Percentiles rank a stretch among this genome's conserved stretches.
phyloP scores from a whole-genome alignment of 1,139 yeast genomes.

The Barnettozyma hawaiiensis region DNA sequence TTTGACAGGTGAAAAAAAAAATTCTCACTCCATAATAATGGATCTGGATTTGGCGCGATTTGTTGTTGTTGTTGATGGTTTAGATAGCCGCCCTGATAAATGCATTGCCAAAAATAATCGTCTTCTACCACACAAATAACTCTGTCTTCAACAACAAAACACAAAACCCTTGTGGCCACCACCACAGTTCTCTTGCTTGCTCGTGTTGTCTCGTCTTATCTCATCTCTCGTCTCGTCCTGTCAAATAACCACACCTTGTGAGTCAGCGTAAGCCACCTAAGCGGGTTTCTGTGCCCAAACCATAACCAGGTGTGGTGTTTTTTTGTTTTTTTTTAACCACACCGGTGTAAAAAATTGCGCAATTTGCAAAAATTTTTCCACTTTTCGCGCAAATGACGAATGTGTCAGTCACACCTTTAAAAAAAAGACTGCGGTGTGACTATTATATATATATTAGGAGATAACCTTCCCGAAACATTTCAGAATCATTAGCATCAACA shows the following conservation, averaged over 20 bases:
- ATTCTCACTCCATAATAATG: too few relatives aligned
- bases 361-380: conserved; percentile 2
- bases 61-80: too few relatives aligned
- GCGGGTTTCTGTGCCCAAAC: too few relatives aligned
- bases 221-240: too few relatives aligned
- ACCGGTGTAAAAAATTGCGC: conserved; percentile 4
- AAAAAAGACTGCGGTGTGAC: conserved; percentile 3
- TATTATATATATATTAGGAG: conserved; percentile 5
- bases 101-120: too few relatives aligned
- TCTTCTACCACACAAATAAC: too few relatives aligned
- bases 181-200: background rate
- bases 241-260: conserved; percentile 4
- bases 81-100: too few relatives aligned
- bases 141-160: background rate
- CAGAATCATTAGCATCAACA: background rate
- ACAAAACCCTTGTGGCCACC: conserved; percentile 1
- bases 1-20: too few relatives aligned
- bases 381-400: conserved; percentile 9
- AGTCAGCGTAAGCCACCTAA: background rate
- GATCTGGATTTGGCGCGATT: too few relatives aligned
- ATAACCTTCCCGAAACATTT: background rate
- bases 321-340: conserved; percentile 1
- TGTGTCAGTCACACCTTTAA: conserved; percentile 12
- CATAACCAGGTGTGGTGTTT: background rate
- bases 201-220: too few relatives aligned